Percentiles rank a stretch among this genome's conserved stretches.
These are phyloP conservation scores for Agrocybe chaxingu DNA, from an alignment of 768 basidiomycete genomes.

Conservation along the genomic window DNA sequence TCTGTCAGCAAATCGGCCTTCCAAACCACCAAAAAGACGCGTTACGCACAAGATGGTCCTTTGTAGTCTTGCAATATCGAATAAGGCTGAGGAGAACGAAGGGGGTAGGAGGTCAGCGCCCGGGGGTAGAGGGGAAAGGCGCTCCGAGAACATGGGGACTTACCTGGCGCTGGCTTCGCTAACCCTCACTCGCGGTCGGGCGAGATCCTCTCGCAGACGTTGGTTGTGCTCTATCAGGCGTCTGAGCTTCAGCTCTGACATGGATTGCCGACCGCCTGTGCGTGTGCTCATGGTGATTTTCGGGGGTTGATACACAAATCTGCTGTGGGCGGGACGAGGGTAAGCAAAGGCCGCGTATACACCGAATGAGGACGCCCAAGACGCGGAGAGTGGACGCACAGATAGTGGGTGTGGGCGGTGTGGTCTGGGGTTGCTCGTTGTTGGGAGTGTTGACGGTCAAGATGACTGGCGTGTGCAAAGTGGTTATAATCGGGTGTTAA, in stretches of 20 bases:
- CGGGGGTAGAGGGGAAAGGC: slow-evolving; percentile 4
- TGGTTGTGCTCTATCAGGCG: slow-evolving; percentile 94
- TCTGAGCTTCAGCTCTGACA: slow-evolving; percentile 97
- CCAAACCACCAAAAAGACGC: not conserved
- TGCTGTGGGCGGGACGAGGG: slow-evolving; percentile 8
- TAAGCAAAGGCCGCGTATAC: slow-evolving; percentile 4
- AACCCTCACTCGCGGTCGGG: slow-evolving; percentile 83
- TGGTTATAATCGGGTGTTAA: slow-evolving; percentile 22
- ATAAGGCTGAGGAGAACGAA: slow-evolving; percentile 63
- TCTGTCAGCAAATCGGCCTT: not conserved
- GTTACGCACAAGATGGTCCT: slow-evolving; percentile 61
- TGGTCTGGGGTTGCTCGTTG: not conserved
- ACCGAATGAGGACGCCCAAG: not conserved
- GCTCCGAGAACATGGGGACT: slow-evolving; percentile 22
- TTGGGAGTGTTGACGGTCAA: slow-evolving; percentile 1
- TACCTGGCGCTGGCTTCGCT: slow-evolving; percentile 91
- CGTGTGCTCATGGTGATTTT: slow-evolving; percentile 52
- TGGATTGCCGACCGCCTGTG: slow-evolving; percentile 73
- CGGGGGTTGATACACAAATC: slow-evolving; percentile 6
- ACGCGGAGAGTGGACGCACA: not conserved
- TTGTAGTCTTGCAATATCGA: slow-evolving; percentile 91
- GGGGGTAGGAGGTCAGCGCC: slow-evolving; percentile 9
- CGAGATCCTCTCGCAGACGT: slow-evolving; percentile 85
- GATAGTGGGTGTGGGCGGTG: not conserved
- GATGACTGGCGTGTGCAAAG: slow-evolving; percentile 4